Percentiles rank a stretch among this genome's conserved stretches.
Conservation (phyloP, 176 grass and related monocot genomes). For the Rhynchospora breviuscula region DNA sequence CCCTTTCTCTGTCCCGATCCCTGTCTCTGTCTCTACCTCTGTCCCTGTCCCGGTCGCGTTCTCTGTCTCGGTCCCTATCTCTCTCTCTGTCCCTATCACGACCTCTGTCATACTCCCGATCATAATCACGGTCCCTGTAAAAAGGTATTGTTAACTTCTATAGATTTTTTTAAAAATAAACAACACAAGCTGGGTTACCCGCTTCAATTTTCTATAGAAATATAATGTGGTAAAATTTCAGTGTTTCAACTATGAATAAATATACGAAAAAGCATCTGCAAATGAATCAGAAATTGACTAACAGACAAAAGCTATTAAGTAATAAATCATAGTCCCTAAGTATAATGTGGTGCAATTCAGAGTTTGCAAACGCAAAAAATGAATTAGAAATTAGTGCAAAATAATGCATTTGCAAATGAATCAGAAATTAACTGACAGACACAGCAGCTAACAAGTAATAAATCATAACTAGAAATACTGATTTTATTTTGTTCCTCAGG, state of each 20-base stretch:
- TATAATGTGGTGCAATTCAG: no score
- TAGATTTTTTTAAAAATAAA: background rate
- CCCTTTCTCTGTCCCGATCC: no score
- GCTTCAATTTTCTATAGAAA: background rate
- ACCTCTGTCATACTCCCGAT: slow-evolving; percentile 2
- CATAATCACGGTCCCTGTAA: slow-evolving; percentile 16
- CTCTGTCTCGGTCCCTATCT: background rate
- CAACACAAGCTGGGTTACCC: no score
- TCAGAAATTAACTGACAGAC: no score
- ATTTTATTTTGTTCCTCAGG: background rate
- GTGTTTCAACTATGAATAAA: background rate
- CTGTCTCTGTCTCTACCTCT: no score
- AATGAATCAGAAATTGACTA: background rate
- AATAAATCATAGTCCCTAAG: background rate
- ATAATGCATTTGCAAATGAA: no score
- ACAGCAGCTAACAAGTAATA: no score
- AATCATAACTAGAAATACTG: no score
- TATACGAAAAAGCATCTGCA: background rate
- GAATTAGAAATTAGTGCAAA: no score
- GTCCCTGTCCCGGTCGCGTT: background rate
- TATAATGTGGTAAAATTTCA: background rate
- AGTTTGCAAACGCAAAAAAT: no score
- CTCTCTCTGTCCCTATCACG: background rate
- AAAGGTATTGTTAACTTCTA: background rate
- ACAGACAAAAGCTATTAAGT: background rate